A percentile compares a stretch with the other conserved stretches of the same genome.
phyloP scores from a whole-genome alignment of 2,329 filamentous ascomycete genomes.

The Fusarium gaditjirri region DNA sequence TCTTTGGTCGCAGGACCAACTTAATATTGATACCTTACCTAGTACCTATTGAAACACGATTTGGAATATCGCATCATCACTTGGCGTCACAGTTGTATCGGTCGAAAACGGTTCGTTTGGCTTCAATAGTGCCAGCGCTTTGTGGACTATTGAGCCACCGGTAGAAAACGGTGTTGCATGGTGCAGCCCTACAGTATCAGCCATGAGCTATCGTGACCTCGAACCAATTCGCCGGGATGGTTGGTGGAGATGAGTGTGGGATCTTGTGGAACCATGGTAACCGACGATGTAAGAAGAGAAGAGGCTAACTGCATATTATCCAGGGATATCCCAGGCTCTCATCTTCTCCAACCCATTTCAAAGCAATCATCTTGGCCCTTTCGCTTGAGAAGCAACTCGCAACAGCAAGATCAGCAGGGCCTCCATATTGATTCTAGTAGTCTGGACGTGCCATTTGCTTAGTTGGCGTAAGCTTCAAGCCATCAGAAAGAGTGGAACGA shows the following conservation, averaged over 20 bases:
- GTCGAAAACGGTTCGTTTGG: background rate
- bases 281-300: slow-evolving; percentile 18
- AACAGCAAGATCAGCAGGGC: background rate
- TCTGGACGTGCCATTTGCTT: background rate
- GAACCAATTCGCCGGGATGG: slow-evolving; percentile 39
- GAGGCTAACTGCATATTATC: slow-evolving; percentile 29
- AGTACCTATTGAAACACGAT: slow-evolving; percentile 12
- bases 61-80: slow-evolving; percentile 7
- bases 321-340: slow-evolving; percentile 6
- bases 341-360: background rate
- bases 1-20: slow-evolving; percentile 31
- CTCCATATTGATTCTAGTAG: background rate
- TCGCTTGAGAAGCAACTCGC: slow-evolving; percentile 1
- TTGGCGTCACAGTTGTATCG: slow-evolving; percentile 1
- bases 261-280: slow-evolving; percentile 35
- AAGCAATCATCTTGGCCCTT: background rate
- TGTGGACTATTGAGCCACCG: slow-evolving; percentile 1
- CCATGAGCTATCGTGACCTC: slow-evolving; percentile 20
- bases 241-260: slow-evolving; percentile 36
- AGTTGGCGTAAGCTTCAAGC: slow-evolving; percentile 19
- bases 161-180: slow-evolving; percentile 23
- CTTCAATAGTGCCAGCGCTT: slow-evolving; percentile 20
- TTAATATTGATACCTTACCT: slow-evolving; percentile 34
- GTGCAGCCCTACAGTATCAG: slow-evolving; percentile 40
- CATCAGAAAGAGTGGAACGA: slow-evolving; percentile 29